These are phyloP conservation scores for Hyaloscypha variabilis DNA, from an alignment of 495 filamentous ascomycete genomes.

Conservation along the genomic window DNA sequence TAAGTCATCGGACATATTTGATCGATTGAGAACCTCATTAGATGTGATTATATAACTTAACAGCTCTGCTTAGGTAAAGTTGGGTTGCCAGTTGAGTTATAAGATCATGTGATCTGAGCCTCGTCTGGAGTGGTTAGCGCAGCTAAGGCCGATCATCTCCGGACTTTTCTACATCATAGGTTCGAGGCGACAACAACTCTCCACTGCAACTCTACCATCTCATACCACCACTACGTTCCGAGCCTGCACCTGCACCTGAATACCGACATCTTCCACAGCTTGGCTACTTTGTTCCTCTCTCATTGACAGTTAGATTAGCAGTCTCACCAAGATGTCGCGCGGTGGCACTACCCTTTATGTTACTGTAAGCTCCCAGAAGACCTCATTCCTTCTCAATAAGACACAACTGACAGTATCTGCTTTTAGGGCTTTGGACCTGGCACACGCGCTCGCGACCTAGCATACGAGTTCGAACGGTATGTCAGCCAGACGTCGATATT, in stretches of 20 bases:
- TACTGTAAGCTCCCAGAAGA: conserved; percentile 36
- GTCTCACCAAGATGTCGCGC: conserved; percentile 73
- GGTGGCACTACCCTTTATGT: conserved; percentile 96
- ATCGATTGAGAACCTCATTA: not conserved
- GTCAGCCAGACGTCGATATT: conserved; percentile 53
- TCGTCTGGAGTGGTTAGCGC: not conserved
- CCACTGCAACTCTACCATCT: not conserved
- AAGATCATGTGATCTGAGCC: not conserved
- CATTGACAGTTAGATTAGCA: not conserved
- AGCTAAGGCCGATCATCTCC: not conserved
- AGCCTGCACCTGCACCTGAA: not conserved
- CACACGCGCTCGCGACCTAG: conserved; percentile 98
- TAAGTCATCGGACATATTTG: not conserved
- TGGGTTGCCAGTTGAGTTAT: no score
- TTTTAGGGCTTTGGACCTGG: conserved; percentile 91
- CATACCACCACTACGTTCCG: not conserved
- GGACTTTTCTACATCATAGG: not conserved
- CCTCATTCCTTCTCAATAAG: not conserved
- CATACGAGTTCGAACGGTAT: conserved; percentile 99
- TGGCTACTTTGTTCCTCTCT: not conserved
- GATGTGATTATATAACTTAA: no score
- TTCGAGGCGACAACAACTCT: not conserved
- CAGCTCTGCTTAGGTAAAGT: no score
- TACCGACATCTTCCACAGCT: not conserved
- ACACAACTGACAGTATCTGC: conserved; percentile 37